These are phyloP conservation scores for Bipolaris sorokiniana DNA, from an alignment of 2,329 filamentous ascomycete genomes.

Conservation along the genomic window DNA sequence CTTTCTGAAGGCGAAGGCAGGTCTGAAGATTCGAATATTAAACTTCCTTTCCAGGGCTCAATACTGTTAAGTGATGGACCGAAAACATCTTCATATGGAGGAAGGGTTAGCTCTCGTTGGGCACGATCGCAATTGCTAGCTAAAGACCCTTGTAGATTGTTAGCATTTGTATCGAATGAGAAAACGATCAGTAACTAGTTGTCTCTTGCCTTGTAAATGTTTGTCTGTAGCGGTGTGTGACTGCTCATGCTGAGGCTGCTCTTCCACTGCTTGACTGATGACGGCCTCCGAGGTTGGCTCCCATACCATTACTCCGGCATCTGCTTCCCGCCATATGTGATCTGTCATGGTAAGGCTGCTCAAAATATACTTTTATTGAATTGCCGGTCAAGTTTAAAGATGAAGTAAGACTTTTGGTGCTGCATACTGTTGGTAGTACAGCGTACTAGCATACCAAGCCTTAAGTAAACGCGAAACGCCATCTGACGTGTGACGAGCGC, in stretches of 20 bases:
- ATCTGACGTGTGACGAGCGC: conserved; percentile 1
- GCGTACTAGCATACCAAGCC: neutral
- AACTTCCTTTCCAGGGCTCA: neutral
- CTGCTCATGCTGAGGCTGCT: neutral
- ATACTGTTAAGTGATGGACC: neutral
- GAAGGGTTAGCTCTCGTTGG: neutral
- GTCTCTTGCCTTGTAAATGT: neutral
- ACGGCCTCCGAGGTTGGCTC: neutral
- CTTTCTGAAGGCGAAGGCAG: neutral
- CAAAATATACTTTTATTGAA: neutral
- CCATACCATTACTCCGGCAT: conserved; percentile 5
- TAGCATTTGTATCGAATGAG: neutral
- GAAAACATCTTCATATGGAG: neutral
- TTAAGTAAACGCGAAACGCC: neutral
- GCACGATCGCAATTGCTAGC: neutral
- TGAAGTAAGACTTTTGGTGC: neutral
- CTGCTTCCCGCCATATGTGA: neutral
- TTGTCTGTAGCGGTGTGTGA: neutral
- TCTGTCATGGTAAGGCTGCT: neutral
- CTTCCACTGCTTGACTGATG: neutral
- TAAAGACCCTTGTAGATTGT: neutral
- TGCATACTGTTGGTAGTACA: neutral
- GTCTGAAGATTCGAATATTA: neutral
- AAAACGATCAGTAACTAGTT: neutral
- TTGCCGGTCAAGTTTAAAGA: neutral